Percentiles rank a stretch among this genome's conserved stretches.
Conservation (phyloP, 768 basidiomycete genomes). For the Exidia glandulosa region DNA sequence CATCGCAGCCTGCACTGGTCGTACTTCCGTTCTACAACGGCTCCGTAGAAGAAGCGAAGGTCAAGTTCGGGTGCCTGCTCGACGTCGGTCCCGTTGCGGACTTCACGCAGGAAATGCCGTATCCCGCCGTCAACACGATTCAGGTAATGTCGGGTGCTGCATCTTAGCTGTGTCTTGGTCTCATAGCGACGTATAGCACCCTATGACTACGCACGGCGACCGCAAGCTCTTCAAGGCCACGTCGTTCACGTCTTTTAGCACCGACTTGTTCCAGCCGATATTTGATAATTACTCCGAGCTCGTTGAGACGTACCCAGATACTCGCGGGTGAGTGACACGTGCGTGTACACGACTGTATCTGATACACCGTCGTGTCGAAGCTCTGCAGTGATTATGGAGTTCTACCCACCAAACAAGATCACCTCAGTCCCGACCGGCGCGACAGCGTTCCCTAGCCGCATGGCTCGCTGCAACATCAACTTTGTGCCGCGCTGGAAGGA, state of each 20-base stretch:
- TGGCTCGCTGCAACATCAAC: neutral
- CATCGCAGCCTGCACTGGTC: neutral
- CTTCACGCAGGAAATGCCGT: neutral
- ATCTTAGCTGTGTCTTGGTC: no score
- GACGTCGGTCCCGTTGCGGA: neutral
- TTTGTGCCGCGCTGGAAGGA: neutral
- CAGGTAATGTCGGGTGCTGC: no score
- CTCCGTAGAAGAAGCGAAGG: neutral
- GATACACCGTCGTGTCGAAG: neutral
- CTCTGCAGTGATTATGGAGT: neutral
- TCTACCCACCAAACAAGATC: neutral
- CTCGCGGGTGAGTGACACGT: no score
- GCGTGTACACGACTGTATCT: no score
- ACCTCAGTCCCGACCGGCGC: neutral
- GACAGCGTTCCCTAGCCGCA: neutral
- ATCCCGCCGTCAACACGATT: neutral
- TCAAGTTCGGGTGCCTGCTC: neutral
- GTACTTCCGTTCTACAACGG: conserved; percentile 4
- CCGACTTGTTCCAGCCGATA: neutral
- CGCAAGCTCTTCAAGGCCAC: conserved; percentile 2
- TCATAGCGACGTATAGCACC: no score
- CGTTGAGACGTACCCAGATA: no score
- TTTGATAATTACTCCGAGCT: neutral
- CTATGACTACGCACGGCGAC: neutral
- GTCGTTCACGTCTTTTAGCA: neutral